These are phyloP conservation scores for Leptographium wingfieldii DNA, from an alignment of 2,329 filamentous ascomycete species.

Conservation along the genomic window DNA sequence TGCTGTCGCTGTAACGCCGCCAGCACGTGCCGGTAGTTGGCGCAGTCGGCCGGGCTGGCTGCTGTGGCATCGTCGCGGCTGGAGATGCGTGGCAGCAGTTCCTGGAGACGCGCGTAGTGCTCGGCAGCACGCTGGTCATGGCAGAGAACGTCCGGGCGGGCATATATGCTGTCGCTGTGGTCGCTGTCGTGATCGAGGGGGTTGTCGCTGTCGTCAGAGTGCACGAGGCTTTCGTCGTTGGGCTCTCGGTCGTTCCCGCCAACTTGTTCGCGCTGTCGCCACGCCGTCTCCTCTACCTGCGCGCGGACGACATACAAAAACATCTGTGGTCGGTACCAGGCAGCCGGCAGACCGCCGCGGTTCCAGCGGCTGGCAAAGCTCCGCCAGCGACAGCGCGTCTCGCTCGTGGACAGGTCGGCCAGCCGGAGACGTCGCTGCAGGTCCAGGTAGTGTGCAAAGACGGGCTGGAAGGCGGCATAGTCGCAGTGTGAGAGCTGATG, in stretches of 20 bases:
- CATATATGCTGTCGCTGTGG: conserved; percentile 29
- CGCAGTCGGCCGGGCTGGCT: conserved; percentile 13
- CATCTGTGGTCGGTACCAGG: neutral
- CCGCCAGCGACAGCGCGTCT: conserved; percentile 79
- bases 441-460: conserved; percentile 77
- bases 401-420: conserved; percentile 57
- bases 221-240: neutral
- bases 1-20: conserved; percentile 54
- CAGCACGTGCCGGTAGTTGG: conserved; percentile 56
- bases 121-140: conserved; percentile 47
- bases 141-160: conserved; percentile 31
- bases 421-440: conserved; percentile 71
- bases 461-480: conserved; percentile 48
- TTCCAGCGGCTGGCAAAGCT: conserved; percentile 92
- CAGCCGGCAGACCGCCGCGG: conserved; percentile 68
- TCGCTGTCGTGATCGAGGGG: conserved; percentile 19
- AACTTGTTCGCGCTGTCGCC: neutral
- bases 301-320: conserved; percentile 14
- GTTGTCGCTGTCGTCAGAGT: neutral
- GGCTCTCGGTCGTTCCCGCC: neutral
- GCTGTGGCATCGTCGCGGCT: neutral
- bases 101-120: conserved; percentile 65
- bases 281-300: conserved; percentile 14
- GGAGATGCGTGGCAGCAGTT: conserved; percentile 56
- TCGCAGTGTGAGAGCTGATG: conserved; percentile 57